phyloP scores from a whole-genome alignment of 2,329 filamentous ascomycete genomes.

The Aaosphaeria arxii region DNA sequence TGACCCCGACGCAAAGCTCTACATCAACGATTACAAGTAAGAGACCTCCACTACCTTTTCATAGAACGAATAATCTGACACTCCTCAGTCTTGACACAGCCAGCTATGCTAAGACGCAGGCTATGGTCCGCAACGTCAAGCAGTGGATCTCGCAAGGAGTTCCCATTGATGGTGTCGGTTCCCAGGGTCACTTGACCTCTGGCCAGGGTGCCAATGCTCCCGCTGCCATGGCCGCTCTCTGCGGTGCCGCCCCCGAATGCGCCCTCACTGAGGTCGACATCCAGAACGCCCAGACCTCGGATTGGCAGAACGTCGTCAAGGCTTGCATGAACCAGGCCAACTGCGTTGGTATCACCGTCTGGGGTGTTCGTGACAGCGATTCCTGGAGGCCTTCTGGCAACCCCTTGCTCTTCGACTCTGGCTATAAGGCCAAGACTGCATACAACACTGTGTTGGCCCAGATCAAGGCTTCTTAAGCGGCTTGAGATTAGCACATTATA shows the following conservation, averaged over 20 bases:
- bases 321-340: conserved; percentile 60
- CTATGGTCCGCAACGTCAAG: conserved; percentile 59
- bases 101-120: conserved; percentile 57
- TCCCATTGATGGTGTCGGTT: conserved; percentile 65
- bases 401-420: conserved; percentile 46
- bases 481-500: background rate
- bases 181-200: conserved; percentile 54
- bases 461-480: background rate
- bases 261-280: conserved; percentile 71
- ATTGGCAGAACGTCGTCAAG: conserved; percentile 56
- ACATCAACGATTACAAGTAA: conserved; percentile 68
- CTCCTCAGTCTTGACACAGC: conserved; percentile 61
- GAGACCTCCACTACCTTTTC: conserved; percentile 1
- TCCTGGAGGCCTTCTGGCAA: conserved; percentile 44
- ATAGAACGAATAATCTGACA: background rate
- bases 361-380: conserved; percentile 50
- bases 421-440: conserved; percentile 43
- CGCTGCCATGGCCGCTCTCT: conserved; percentile 52
- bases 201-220: conserved; percentile 48
- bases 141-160: conserved; percentile 62
- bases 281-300: conserved; percentile 52
- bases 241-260: conserved; percentile 55
- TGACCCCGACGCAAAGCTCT: conserved; percentile 67
- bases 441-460: conserved; percentile 30
- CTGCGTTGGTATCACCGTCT: conserved; percentile 68